Conservation (phyloP, 139 green algal species). For the Closterium sp. region DNA sequence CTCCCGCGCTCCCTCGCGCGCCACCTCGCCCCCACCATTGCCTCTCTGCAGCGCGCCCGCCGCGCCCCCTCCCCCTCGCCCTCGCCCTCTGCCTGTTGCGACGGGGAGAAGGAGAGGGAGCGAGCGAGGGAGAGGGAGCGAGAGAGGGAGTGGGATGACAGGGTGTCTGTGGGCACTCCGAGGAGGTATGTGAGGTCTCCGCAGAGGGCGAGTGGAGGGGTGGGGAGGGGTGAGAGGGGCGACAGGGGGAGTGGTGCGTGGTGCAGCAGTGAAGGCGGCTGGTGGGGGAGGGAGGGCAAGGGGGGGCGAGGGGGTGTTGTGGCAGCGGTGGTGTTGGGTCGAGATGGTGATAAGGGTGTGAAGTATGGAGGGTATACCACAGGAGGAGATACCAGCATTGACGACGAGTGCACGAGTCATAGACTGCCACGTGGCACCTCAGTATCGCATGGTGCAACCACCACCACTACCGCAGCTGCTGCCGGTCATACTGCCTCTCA, state of each 20-base stretch:
- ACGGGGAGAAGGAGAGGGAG: neutral
- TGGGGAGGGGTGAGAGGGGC: neutral
- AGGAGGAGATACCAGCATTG: neutral
- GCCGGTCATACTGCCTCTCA: neutral
- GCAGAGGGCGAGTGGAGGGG: neutral
- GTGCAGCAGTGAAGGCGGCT: neutral
- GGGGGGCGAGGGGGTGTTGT: neutral
- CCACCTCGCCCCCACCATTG: neutral
- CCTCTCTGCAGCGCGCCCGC: neutral
- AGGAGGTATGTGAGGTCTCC: neutral
- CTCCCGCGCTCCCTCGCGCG: neutral
- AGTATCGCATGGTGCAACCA: neutral
- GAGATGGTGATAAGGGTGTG: neutral
- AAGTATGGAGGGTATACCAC: neutral
- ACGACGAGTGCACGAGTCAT: neutral
- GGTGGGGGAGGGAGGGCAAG: neutral
- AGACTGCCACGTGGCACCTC: neutral
- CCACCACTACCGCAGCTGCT: neutral
- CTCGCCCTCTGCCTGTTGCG: neutral
- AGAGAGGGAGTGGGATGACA: neutral
- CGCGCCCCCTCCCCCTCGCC: neutral
- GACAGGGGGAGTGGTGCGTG: neutral
- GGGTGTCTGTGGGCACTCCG: neutral
- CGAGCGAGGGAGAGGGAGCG: neutral
- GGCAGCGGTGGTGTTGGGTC: neutral